Conservation (phyloP, 495 filamentous ascomycete genomes). For the Talaromyces borbonicus region DNA sequence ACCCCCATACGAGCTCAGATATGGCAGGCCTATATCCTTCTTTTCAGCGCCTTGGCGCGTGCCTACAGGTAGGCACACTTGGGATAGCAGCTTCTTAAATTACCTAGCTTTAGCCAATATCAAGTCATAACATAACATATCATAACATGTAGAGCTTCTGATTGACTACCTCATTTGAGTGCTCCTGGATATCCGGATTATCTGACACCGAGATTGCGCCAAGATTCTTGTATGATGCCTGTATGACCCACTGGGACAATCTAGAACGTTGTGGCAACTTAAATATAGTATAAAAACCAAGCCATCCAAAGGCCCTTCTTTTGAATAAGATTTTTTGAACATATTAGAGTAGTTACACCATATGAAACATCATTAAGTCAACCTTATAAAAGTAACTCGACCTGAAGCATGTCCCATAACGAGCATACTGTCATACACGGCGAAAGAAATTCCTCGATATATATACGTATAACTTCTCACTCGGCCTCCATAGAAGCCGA, state of each 20-base stretch:
- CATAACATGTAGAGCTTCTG: too few species aligned
- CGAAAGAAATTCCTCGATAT: not conserved
- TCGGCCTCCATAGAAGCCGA: too few species aligned
- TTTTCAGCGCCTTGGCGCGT: not conserved
- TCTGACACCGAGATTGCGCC: too few species aligned
- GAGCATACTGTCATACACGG: conserved; percentile 1
- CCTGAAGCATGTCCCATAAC: conserved; percentile 1
- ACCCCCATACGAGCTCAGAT: not conserved
- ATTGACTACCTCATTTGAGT: too few species aligned
- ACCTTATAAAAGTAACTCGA: conserved; percentile 3
- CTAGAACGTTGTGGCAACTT: too few species aligned
- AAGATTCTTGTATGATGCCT: too few species aligned
- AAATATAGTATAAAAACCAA: not conserved
- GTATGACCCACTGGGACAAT: too few species aligned
- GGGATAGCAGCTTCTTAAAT: not conserved
- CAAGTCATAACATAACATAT: too few species aligned
- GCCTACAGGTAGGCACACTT: not conserved
- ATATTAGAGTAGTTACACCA: not conserved
- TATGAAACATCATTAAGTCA: conserved; percentile 1
- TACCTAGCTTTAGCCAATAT: too few species aligned
- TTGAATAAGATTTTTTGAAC: not conserved
- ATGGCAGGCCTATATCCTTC: not conserved
- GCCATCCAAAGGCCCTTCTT: not conserved
- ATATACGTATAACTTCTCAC: too few species aligned
- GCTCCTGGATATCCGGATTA: too few species aligned